Base-by-base conservation (phyloP, 148 eudicot genomes). In the Rhododendron griersonianum region DNA sequence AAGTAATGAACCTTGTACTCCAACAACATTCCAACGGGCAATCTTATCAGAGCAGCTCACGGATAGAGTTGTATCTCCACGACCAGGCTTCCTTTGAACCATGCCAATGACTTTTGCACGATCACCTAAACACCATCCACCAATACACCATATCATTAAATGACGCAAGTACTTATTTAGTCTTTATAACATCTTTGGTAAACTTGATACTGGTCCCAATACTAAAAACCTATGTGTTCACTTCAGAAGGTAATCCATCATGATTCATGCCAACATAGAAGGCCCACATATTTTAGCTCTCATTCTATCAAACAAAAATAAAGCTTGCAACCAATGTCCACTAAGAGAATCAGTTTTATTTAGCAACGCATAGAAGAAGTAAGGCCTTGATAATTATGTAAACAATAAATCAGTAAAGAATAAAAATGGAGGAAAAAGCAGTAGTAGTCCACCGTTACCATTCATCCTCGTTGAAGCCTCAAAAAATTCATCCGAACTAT, bases 21-120 rank as follows among this genome's bases (percentile, higher is more conserved):
- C 99, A 86, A 93, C 93, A 85, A 92, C 94, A 87, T 95, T 95
- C 99, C 99, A 97, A 50, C 98, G 98, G 71, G 98, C 94, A 90
- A 97, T 95, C 92, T 97, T 97, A 90, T 97, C 99, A 55, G 98
- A 97, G 88, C 99, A 97, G 90, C 98, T 95, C 75, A 97, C 98
- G 69, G 99, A 97, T 87, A 96, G 91, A 87, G 99, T 97, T 13
- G 93, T 90, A 80, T 85, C 92, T 35, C 99, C 99, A 88, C 99
- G 96, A 77, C 99, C 99, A 85, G 99, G 98, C 91, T 97, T 97
- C 86, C 98, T 91, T 87, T 93, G 98, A 89, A 97, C 98, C 75
- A 89, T 91, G 85, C 96, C 95, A 84, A 81, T 55, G 74, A 44
- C 82, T 79, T 84, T 67, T 87, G 87, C 71, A 85, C 81, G 86